Conservation (phyloP, 75 land plant genomes). For the Cupressus sempervirens region DNA sequence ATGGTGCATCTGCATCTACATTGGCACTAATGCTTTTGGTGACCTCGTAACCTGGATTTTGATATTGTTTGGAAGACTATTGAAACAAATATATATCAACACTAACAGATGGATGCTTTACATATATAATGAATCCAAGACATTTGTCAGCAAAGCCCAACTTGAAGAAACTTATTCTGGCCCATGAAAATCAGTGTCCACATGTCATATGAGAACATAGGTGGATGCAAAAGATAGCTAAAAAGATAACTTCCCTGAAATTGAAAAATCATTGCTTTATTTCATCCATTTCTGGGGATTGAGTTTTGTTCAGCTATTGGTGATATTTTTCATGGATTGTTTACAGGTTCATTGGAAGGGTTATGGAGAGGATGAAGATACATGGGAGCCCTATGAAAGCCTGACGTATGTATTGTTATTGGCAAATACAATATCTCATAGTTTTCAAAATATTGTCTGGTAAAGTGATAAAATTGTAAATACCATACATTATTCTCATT, state of each 20-base stretch:
- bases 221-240: background rate
- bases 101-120: background rate
- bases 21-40: background rate
- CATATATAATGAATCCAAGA: background rate
- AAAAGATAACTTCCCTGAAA: background rate
- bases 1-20: background rate
- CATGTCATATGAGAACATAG: background rate
- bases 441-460: background rate
- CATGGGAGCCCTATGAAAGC: slow-evolving; percentile 80
- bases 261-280: background rate
- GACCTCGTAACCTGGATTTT: background rate
- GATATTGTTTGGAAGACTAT: background rate
- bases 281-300: background rate
- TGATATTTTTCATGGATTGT: background rate
- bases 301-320: background rate
- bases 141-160: background rate
- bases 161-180: background rate
- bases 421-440: background rate
- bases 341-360: slow-evolving; percentile 87
- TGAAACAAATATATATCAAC: background rate
- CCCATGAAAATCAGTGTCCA: background rate
- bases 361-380: slow-evolving; percentile 64
- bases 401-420: slow-evolving; percentile 42
- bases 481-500: background rate
- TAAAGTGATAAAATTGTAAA: background rate